These are phyloP conservation scores for Lentinula detonsa DNA, from an alignment of 768 basidiomycete genomes.

Conservation along the genomic window DNA sequence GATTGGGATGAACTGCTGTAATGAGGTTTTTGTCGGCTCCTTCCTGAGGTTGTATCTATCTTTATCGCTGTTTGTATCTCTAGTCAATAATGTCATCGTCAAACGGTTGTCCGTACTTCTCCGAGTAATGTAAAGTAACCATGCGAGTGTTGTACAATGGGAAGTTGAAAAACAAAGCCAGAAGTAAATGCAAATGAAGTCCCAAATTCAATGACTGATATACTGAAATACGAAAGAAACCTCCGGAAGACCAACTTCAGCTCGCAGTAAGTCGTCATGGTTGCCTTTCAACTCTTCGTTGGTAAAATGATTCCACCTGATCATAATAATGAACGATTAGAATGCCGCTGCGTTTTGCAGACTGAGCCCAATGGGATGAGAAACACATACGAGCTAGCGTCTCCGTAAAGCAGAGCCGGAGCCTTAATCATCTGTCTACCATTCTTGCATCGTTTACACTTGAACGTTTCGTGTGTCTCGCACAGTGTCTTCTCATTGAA, in stretches of 20 bases:
- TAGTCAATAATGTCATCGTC: background rate
- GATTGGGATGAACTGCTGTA: conserved; percentile 62
- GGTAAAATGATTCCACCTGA: conserved; percentile 96
- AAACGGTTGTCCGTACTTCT: background rate
- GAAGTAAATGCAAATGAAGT: background rate
- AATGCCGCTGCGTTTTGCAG: background rate
- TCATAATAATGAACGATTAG: background rate
- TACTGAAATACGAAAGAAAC: conserved; percentile 97
- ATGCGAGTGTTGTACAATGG: background rate
- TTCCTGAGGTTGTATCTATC: conserved; percentile 1
- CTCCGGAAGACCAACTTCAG: conserved; percentile 76
- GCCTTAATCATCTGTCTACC: conserved; percentile 82
- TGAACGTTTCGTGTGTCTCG: conserved; percentile 98
- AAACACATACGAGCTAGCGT: conserved; percentile 84
- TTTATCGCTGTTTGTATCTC: conserved; percentile 12
- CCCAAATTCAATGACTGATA: conserved; percentile 63
- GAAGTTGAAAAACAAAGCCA: background rate
- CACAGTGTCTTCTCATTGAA: conserved; percentile 84
- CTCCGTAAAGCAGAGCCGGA: conserved; percentile 87
- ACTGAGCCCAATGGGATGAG: background rate
- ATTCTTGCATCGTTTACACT: conserved; percentile 86
- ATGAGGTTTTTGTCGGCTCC: conserved; percentile 20
- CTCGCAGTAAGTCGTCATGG: conserved; percentile 92
- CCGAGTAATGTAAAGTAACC: background rate
- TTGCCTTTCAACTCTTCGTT: conserved; percentile 84